A percentile compares a stretch with the other conserved stretches of the same genome.
phyloP scores from a whole-genome alignment of 2,329 filamentous ascomycete species.

The Neopestalotiopsis sp. region DNA sequence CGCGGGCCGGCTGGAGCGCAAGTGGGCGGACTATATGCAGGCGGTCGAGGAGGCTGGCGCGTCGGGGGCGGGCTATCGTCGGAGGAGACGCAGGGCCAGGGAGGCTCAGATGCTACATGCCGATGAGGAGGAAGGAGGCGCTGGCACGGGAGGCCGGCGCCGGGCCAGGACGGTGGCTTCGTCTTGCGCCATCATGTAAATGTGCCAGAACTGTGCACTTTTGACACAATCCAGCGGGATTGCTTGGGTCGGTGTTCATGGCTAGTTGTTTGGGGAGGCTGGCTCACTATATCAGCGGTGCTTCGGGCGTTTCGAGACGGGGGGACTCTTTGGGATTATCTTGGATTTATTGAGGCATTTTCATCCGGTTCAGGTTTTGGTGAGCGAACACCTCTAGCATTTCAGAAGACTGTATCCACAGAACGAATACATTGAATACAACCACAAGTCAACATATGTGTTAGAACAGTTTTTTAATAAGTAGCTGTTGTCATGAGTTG shows the following conservation, averaged over 20 bases:
- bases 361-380: neutral
- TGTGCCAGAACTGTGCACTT: neutral
- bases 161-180: constrained; percentile 65
- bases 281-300: neutral
- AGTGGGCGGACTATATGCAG: constrained; percentile 96
- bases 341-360: constrained; percentile 6
- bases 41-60: constrained; percentile 82
- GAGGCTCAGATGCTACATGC: constrained; percentile 82
- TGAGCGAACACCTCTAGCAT: neutral
- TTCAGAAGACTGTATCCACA: neutral
- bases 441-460: neutral
- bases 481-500: no score
- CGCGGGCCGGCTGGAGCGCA: constrained; percentile 81
- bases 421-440: neutral
- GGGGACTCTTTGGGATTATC: neutral
- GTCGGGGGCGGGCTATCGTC: constrained; percentile 67
- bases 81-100: constrained; percentile 76
- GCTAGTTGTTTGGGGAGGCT: neutral
- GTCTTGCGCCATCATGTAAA: constrained; percentile 70
- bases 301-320: constrained; percentile 6
- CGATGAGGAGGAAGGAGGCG: constrained; percentile 75
- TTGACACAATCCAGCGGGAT: neutral
- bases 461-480: no score
- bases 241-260: neutral
- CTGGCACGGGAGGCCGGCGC: constrained; percentile 55